These are phyloP conservation scores for Hortaea werneckii DNA, from an alignment of 2,329 filamentous ascomycete genomes.

Conservation along the genomic window DNA sequence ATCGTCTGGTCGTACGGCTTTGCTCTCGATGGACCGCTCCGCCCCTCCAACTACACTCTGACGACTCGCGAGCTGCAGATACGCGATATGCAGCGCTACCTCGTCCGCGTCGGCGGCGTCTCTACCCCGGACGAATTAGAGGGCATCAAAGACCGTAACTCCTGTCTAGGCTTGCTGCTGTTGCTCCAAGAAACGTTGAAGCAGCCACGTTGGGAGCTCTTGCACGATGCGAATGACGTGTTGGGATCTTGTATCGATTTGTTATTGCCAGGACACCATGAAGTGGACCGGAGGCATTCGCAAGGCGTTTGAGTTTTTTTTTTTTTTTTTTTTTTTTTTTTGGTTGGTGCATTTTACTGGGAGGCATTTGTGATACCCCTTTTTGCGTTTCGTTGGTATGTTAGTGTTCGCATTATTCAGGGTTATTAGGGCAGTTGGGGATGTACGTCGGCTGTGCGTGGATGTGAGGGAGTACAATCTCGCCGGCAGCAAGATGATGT, in stretches of 20 bases:
- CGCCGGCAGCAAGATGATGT: too few species aligned
- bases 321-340: not conserved
- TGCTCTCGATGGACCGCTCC: conserved; percentile 65
- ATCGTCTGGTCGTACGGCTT: conserved; percentile 95
- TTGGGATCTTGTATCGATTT: conserved; percentile 70
- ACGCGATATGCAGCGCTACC: conserved; percentile 68
- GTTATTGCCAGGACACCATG: conserved; percentile 27
- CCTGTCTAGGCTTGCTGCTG: conserved; percentile 70
- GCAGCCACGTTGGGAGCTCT: conserved; percentile 78
- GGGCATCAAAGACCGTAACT: conserved; percentile 64
- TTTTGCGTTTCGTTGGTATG: not conserved
- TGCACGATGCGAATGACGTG: conserved; percentile 75
- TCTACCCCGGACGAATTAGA: conserved; percentile 68
- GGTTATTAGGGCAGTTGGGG: too few species aligned
- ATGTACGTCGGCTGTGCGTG: too few species aligned
- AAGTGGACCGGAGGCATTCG: conserved; percentile 6
- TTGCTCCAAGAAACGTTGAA: conserved; percentile 73
- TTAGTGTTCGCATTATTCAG: too few species aligned
- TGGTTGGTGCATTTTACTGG: too few species aligned
- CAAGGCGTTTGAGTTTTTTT: conserved; percentile 1
- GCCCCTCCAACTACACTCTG: conserved; percentile 35
- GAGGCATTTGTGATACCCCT: conserved; percentile 21
- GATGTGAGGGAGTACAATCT: too few species aligned
- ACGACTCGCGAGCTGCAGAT: conserved; percentile 55
- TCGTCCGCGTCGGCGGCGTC: conserved; percentile 62